phyloP scores from a whole-genome alignment of 2,329 filamentous ascomycete genomes.

The Colletotrichum plurivorum region DNA sequence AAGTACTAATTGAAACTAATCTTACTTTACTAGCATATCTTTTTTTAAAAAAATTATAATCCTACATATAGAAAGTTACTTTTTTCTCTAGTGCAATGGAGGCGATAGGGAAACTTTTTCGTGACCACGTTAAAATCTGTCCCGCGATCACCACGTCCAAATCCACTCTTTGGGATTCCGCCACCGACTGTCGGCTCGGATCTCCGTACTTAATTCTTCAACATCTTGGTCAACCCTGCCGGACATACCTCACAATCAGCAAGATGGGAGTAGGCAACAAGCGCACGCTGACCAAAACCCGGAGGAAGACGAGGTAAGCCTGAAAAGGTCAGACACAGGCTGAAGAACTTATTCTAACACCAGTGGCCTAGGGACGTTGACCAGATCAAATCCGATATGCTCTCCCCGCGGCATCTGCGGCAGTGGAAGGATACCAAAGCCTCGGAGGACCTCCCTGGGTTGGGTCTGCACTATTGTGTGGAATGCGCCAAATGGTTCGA shows the following conservation, averaged over 20 bases:
- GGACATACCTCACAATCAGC: neutral
- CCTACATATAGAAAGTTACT: no score
- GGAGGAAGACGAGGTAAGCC: conserved; percentile 76
- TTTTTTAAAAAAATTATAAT: no score
- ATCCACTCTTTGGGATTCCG: conserved; percentile 21
- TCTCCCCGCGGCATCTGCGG: conserved; percentile 82
- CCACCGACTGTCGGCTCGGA: neutral
- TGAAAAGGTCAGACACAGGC: conserved; percentile 36
- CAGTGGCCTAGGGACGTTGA: conserved; percentile 82
- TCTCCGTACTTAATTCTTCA: no score
- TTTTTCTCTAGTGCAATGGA: no score
- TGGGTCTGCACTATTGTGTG: conserved; percentile 89
- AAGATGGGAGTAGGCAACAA: conserved; percentile 79
- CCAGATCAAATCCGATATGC: conserved; percentile 88
- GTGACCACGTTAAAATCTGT: conserved; percentile 17
- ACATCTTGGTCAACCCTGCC: no score
- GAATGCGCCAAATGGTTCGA: conserved; percentile 99
- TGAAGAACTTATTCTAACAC: conserved; percentile 11
- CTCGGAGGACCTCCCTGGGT: conserved; percentile 86
- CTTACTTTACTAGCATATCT: no score
- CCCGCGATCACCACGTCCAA: conserved; percentile 21
- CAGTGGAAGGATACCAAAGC: conserved; percentile 85
- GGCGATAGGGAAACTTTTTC: neutral
- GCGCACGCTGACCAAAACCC: conserved; percentile 80
- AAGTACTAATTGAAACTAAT: no score